Conservation (phyloP, 352 stramenopile species). For the Phytophthora foliorum region DNA sequence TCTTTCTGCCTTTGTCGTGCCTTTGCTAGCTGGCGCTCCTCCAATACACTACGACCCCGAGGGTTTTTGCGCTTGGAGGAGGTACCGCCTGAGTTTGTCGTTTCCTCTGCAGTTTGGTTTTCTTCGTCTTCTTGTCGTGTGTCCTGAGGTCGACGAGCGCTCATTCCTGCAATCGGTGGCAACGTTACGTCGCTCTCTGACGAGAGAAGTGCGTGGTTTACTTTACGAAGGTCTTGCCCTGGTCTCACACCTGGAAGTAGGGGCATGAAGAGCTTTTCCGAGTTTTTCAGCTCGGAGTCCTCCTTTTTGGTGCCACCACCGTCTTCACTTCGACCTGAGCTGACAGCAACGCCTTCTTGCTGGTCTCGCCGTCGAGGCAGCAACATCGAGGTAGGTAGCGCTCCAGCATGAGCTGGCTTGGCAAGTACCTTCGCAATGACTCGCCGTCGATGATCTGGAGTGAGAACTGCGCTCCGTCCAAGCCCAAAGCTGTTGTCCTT, state of each 20-base stretch:
- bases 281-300: slow-evolving; percentile 13
- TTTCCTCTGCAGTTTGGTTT: slow-evolving; percentile 8
- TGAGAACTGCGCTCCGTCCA: slow-evolving; percentile 60
- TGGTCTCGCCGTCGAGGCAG: slow-evolving; percentile 28
- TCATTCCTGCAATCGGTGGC: slow-evolving; percentile 16
- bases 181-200: slow-evolving; percentile 29
- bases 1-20: slow-evolving; percentile 63
- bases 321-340: slow-evolving; percentile 17
- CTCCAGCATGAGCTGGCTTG: slow-evolving; percentile 48
- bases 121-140: slow-evolving; percentile 25
- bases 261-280: slow-evolving; percentile 22
- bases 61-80: slow-evolving; percentile 28
- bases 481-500: slow-evolving; percentile 80
- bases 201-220: slow-evolving; percentile 45
- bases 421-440: slow-evolving; percentile 60
- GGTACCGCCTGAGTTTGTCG: neutral
- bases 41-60: slow-evolving; percentile 66
- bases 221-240: slow-evolving; percentile 38
- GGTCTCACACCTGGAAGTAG: slow-evolving; percentile 26
- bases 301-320: slow-evolving; percentile 17
- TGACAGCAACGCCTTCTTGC: slow-evolving; percentile 3
- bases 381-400: slow-evolving; percentile 33
- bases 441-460: slow-evolving; percentile 39
- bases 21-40: slow-evolving; percentile 64
- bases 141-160: slow-evolving; percentile 1